Evolutionary conservation across 2,329 filamentous ascomycete genomes (phyloP).

Genomic region (Alternaria dauci): DNA sequence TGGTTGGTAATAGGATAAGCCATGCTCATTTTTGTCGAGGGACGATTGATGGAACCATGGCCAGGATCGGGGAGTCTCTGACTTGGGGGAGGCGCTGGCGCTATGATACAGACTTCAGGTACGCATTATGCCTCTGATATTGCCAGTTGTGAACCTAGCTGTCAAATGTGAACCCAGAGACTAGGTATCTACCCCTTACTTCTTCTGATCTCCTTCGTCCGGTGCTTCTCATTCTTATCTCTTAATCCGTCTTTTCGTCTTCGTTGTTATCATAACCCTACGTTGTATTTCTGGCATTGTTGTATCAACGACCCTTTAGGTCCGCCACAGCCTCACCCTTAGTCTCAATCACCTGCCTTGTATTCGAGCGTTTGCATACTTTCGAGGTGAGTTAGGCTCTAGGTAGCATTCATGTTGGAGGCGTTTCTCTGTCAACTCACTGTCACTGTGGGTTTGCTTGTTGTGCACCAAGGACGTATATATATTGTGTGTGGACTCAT

Average conservation of each 20-base stretch:
- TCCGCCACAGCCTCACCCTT: background rate
- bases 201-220: background rate
- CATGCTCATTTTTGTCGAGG: background rate
- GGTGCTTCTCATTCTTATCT: background rate
- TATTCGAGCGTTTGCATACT: background rate
- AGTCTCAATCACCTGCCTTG: background rate
- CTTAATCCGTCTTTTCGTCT: background rate
- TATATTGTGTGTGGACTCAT: background rate
- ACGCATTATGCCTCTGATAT: background rate
- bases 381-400: background rate
- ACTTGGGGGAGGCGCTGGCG: background rate
- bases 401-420: background rate
- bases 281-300: background rate
- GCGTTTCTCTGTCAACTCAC: background rate
- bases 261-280: background rate
- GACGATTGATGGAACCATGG: background rate
- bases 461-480: background rate
- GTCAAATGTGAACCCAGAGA: background rate
- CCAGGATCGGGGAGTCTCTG: background rate
- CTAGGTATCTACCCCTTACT: background rate
- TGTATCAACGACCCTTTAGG: background rate
- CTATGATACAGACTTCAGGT: background rate
- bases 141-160: background rate
- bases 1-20: slow-evolving; percentile 70
- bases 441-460: background rate